Base-by-base conservation (phyloP, 2,329 filamentous ascomycete species). In the Harringtonia aguacate region DNA sequence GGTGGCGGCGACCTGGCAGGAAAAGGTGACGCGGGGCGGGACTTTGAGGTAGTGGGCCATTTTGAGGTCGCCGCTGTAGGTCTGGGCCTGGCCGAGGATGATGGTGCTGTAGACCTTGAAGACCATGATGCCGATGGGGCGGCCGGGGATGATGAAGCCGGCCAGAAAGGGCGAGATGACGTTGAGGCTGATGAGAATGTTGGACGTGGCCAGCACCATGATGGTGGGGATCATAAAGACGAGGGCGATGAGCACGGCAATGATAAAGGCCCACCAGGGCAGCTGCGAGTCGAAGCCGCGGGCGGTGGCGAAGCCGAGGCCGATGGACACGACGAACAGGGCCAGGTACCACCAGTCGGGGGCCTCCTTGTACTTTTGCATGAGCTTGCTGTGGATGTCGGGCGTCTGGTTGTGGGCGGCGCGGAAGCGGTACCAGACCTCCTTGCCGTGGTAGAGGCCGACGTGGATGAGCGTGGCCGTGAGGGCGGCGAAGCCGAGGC, bases 401-500 rank as follows among this genome's bases (percentile, higher is more conserved):
- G 28, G 36, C 27, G 28, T 31, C 15, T 8, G 8, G 21, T 41
- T 24, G 18, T 35, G 21, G n/a, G 41, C 22, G 28, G 24, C 36
- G 8, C 41, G 33, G 31, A 48, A 35, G 29, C 43, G 20, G 36
- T 37, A 31, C 42, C 18, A 29, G 28, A 52, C 39, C 36, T 50
- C 47, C 33, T 36, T 24, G 44, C 42, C 30, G 35, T 51, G 50
- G 55, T 73, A 75, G 2, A 77, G 61, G 17, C 58, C 52, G 21
- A 69, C 67, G 44, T 75, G 73, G 4, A 67, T 68, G 15, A 77
- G 55, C 0, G 67, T 69, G 17, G 72, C 68, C 0, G 72, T 63
- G 50, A 75, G 75, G 27, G 73, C 67, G 41, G 65, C 70, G 45
- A 77, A 77, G 59, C 73, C 75, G 55, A 69, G 72, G 49, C 71